phyloP scores from a whole-genome alignment of 1,284 basidiomycete genomes.

The Boletus albobrunnescens region DNA sequence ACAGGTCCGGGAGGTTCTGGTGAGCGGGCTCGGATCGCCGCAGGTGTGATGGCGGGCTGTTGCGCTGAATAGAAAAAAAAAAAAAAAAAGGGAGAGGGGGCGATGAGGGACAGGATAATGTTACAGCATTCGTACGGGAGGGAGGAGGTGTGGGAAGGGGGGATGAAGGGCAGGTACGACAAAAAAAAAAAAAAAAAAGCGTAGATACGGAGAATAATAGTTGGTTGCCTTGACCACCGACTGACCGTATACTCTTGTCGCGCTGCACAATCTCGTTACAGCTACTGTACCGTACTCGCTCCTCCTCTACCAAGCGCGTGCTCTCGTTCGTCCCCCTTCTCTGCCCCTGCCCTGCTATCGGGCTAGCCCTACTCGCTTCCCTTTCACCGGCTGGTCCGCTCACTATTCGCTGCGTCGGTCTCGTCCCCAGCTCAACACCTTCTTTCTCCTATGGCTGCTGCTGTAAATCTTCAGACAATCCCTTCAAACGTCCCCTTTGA shows the following conservation, averaged over 20 bases:
- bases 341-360: background rate
- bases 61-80: too few relatives aligned
- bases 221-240: conserved; percentile 67
- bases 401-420: conserved; percentile 33
- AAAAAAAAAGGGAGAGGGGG: background rate
- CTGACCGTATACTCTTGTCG: conserved; percentile 30
- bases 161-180: conserved; percentile 24
- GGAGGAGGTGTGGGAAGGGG: conserved; percentile 21
- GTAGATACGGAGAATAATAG: conserved; percentile 12
- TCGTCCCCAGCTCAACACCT: conserved; percentile 39
- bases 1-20: too few relatives aligned
- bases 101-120: background rate
- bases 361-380: conserved; percentile 7
- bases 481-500: conserved; percentile 62
- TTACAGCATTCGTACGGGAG: background rate
- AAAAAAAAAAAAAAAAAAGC: background rate
- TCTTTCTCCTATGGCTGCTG: conserved; percentile 56
- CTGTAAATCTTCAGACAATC: conserved; percentile 71
- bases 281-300: conserved; percentile 1
- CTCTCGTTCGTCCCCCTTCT: conserved; percentile 1
- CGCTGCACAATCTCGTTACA: conserved; percentile 33
- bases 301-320: conserved; percentile 2
- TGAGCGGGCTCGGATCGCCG: background rate
- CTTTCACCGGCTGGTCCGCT: conserved; percentile 33
- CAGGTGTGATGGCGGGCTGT: background rate